Base-by-base conservation (phyloP, 2,329 filamentous ascomycete genomes). In the Colletotrichum lindemuthianum region DNA sequence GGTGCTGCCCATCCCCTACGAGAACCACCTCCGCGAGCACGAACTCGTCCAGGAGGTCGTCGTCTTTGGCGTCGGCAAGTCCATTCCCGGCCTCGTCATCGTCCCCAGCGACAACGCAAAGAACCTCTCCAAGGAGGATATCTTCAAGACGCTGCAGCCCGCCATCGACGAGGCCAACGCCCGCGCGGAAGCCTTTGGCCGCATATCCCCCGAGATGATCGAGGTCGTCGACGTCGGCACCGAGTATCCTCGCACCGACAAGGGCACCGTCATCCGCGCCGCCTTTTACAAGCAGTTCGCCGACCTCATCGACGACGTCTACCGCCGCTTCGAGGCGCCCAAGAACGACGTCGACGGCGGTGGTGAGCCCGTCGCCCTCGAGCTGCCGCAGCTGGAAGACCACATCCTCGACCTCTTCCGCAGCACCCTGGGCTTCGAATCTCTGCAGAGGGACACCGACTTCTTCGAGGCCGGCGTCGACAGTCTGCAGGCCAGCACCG, bases 1-100 rank as follows among this genome's bases (percentile, higher is more conserved):
- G 59, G 79, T 82, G 0, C 71, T 81, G 0, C 82, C 82, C 0
- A 68, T 82, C 2, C 75, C 75, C 0, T 78, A 81, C 6, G 88
- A 90, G 71, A 81, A 83, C 4, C 77, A 79, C 0, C 81, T 89
- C 7, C 77, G 85, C 8, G 81, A 86, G 56, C 77, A 84, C 52
- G 74, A 78, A 4, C 73, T 82, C 0, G 84, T 90, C 0, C 76
- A 81, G 13, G 88, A 90, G 63, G 83, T 82, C 0, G 77, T 88
- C 3, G 81, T 88, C 0, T 88, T 89, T 65, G 87, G 87, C 0
- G 79, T 82, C 1, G 84, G 82, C 8, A 80, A 79, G 51, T 77
- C 81, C 1, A 77, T 83, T 34, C 84, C 84, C 0, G 87, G 86
- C 2, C 68, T 88, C 10, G 68, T 88, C 10, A 75, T 89, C 11